phyloP scores from a whole-genome alignment of 1,139 yeast species.

The Spathaspora sp. region DNA sequence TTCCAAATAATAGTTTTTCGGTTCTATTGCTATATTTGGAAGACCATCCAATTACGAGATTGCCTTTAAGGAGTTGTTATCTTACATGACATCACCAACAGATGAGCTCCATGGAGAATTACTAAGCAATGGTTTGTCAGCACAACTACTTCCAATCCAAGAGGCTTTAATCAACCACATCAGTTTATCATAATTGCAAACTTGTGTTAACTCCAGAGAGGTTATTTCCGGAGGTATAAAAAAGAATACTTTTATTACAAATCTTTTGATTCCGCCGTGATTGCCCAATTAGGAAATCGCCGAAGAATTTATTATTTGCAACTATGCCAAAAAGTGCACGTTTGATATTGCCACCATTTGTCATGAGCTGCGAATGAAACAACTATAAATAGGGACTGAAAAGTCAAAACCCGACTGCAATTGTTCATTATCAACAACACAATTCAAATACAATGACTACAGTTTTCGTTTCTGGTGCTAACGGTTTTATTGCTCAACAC shows the following conservation, averaged over 20 bases:
- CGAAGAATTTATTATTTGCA: too few species aligned
- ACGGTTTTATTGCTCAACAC: constrained; percentile 54
- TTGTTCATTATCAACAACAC: neutral
- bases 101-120: neutral
- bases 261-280: neutral
- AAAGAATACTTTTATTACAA: neutral
- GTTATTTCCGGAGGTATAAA: neutral
- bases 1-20: too few species aligned
- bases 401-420: too few species aligned
- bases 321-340: too few species aligned
- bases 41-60: too few species aligned
- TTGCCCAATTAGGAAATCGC: neutral
- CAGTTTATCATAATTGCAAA: neutral
- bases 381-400: too few species aligned
- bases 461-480: constrained; percentile 54
- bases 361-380: too few species aligned
- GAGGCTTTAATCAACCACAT: too few species aligned
- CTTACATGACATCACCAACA: neutral
- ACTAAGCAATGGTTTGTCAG: neutral
- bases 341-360: too few species aligned
- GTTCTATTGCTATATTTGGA: too few species aligned
- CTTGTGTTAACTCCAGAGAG: neutral
- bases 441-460: neutral
- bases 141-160: neutral
- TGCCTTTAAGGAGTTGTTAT: neutral